Conservation (phyloP, 2,329 filamentous ascomycete species). For the Aspergillus sp. region DNA sequence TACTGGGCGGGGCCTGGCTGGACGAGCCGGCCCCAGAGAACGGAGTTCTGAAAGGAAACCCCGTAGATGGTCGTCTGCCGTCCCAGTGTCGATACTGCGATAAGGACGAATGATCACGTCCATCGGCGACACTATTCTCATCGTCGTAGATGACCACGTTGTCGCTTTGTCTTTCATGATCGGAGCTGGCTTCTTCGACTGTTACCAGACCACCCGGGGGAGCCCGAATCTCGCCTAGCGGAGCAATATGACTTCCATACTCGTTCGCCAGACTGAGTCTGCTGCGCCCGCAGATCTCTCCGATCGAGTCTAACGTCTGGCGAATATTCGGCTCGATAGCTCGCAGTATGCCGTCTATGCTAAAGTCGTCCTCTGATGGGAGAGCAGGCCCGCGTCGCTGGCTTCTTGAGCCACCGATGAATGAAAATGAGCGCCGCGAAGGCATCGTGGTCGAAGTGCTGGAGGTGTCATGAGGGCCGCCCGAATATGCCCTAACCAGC, state of each 20-base stretch:
- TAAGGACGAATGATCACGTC: slow-evolving; percentile 36
- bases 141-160: slow-evolving; percentile 42
- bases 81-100: slow-evolving; percentile 43
- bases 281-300: slow-evolving; percentile 64
- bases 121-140: slow-evolving; percentile 41
- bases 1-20: slow-evolving; percentile 16
- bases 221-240: slow-evolving; percentile 58
- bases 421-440: slow-evolving; percentile 34
- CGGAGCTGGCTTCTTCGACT: slow-evolving; percentile 47
- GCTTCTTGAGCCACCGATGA: slow-evolving; percentile 24
- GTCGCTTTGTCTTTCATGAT: slow-evolving; percentile 40
- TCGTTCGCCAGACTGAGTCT: slow-evolving; percentile 63
- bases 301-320: slow-evolving; percentile 61
- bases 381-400: slow-evolving; percentile 33
- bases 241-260: slow-evolving; percentile 63
- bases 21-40: slow-evolving; percentile 21
- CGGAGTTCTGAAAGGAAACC: slow-evolving; percentile 21
- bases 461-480: slow-evolving; percentile 34
- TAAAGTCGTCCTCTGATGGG: slow-evolving; percentile 56
- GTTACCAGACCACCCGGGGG: slow-evolving; percentile 38
- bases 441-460: slow-evolving; percentile 33
- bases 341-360: slow-evolving; percentile 57
- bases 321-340: slow-evolving; percentile 62
- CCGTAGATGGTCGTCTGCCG: slow-evolving; percentile 26
- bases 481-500: slow-evolving; percentile 46